Evolutionary conservation across 2,329 filamentous ascomycete genomes (phyloP).

Genomic region (Phialophora verrucosa): DNA sequence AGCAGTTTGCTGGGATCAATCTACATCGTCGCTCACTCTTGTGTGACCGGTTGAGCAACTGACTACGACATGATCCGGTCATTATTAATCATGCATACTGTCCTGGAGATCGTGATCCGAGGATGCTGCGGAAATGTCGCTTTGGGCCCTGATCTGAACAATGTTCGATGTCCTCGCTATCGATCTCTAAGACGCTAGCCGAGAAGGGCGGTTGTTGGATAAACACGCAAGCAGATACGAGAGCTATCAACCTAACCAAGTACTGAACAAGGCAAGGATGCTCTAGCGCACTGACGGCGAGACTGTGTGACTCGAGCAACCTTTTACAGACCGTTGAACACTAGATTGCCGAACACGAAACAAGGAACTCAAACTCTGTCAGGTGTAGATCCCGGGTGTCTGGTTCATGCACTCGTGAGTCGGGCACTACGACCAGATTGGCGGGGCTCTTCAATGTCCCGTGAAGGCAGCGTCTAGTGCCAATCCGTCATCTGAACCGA

Average conservation of each 20-base stretch:
- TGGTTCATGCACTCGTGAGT: not conserved
- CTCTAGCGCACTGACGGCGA: not conserved
- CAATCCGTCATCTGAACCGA: not conserved
- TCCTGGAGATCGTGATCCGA: not conserved
- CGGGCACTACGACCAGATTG: not conserved
- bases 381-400: not conserved
- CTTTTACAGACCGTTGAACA: not conserved
- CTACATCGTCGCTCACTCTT: not conserved
- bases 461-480: not conserved
- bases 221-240: not conserved
- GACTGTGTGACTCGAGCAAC: too few relatives aligned
- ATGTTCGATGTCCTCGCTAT: not conserved
- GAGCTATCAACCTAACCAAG: not conserved
- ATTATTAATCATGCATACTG: not conserved
- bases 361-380: not conserved
- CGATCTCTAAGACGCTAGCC: not conserved
- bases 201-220: not conserved
- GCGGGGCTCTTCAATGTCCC: too few relatives aligned
- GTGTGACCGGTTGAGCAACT: not conserved
- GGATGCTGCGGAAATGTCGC: not conserved
- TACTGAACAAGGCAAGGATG: not conserved
- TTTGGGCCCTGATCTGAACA: not conserved
- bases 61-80: not conserved
- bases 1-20: not conserved
- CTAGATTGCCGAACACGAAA: conserved; percentile 11